Evolutionary conservation across 1,139 yeast genomes (phyloP).

Genomic region (Kodamaea sp.): DNA sequence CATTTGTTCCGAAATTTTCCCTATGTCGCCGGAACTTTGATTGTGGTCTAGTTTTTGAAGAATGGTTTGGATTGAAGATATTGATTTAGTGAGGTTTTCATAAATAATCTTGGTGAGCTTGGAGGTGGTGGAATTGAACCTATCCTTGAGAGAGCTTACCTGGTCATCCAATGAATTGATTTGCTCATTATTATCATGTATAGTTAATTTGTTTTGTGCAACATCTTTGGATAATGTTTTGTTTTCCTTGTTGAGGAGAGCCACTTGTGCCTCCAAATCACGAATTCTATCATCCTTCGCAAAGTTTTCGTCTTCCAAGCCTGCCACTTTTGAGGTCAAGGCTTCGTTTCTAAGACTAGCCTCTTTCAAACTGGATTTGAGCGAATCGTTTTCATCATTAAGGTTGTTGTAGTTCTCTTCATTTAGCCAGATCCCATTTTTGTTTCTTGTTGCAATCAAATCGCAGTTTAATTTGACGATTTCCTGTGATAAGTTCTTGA

Average conservation of each 20-base stretch:
- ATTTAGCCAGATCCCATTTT: slow-evolving; percentile 62
- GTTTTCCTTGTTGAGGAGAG: not conserved
- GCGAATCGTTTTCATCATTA: slow-evolving; percentile 33
- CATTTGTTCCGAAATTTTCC: slow-evolving; percentile 7
- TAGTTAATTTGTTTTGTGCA: slow-evolving; percentile 1
- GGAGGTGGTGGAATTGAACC: slow-evolving; percentile 14
- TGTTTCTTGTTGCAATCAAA: slow-evolving; percentile 58
- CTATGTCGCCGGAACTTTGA: slow-evolving; percentile 8
- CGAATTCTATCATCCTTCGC: slow-evolving; percentile 4
- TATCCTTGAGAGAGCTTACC: slow-evolving; percentile 13
- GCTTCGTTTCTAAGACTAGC: slow-evolving; percentile 9
- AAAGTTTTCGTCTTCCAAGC: slow-evolving; percentile 4
- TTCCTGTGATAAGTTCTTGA: slow-evolving; percentile 59
- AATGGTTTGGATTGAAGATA: slow-evolving; percentile 10
- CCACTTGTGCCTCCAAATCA: not conserved
- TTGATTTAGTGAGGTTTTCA: slow-evolving; percentile 15
- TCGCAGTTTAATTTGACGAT: slow-evolving; percentile 58
- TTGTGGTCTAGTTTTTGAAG: slow-evolving; percentile 8
- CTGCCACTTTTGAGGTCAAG: slow-evolving; percentile 3
- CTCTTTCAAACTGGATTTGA: slow-evolving; percentile 28
- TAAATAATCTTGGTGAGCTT: slow-evolving; percentile 16
- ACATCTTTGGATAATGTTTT: not conserved
- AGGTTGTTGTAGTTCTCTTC: slow-evolving; percentile 56
- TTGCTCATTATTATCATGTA: slow-evolving; percentile 10
- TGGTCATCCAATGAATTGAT: slow-evolving; percentile 11